A percentile compares a stretch with the other conserved stretches of the same genome.
phyloP scores from a whole-genome alignment of 441 rosid species.

The Aquilaria agallochum region DNA sequence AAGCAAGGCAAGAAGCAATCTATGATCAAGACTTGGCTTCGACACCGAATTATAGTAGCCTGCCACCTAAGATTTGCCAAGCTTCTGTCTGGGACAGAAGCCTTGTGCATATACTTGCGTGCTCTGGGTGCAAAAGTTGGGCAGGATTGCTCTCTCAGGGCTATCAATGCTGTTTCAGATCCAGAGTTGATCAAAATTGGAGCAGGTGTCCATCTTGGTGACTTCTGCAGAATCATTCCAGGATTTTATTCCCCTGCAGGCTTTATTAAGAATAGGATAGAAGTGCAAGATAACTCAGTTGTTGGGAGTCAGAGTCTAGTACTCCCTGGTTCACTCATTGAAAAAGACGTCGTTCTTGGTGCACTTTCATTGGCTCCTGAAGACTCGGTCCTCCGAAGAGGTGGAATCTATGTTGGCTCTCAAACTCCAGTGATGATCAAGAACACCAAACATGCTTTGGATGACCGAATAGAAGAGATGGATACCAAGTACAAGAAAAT shows the following conservation, averaged over 20 bases:
- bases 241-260: conserved; percentile 46
- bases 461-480: conserved; percentile 77
- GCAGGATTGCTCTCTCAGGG: conserved; percentile 58
- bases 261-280: conserved; percentile 29
- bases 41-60: conserved; percentile 47
- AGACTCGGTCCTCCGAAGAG: conserved; percentile 47
- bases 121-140: conserved; percentile 56
- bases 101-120: conserved; percentile 57
- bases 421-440: conserved; percentile 55
- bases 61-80: conserved; percentile 66
- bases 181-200: conserved; percentile 46
- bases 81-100: conserved; percentile 70
- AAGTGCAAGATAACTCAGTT: conserved; percentile 56
- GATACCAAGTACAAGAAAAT: conserved; percentile 60
- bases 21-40: conserved; percentile 39
- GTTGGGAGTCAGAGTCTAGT: conserved; percentile 65
- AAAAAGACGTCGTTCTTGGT: conserved; percentile 55
- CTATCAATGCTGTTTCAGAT: conserved; percentile 60
- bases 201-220: conserved; percentile 70
- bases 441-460: conserved; percentile 62
- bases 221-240: conserved; percentile 51
- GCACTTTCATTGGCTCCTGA: conserved; percentile 68
- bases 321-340: conserved; percentile 52
- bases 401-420: conserved; percentile 67
- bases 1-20: conserved; percentile 30